A percentile compares a stretch with the other conserved stretches of the same genome.
These are phyloP conservation scores for Mucor sp. DNA, from an alignment of 371 early-diverging fungal species.

Conservation along the genomic window DNA sequence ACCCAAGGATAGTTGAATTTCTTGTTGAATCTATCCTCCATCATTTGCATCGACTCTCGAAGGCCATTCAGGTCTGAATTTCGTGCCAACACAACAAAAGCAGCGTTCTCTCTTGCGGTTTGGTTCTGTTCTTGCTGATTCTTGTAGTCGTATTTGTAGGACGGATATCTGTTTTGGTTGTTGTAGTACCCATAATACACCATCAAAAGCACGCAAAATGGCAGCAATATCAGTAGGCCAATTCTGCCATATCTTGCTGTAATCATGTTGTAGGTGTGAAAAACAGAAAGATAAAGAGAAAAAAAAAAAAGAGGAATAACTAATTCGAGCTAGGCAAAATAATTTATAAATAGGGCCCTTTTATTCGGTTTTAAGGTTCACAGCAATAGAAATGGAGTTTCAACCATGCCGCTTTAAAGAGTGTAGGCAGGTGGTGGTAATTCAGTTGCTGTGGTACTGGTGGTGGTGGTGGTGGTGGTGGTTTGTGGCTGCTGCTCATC, in stretches of 20 bases:
- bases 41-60: slow-evolving; percentile 59
- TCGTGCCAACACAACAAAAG: slow-evolving; percentile 60
- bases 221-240: slow-evolving; percentile 18
- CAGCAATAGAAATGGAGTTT: not conserved
- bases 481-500: not conserved
- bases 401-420: not conserved
- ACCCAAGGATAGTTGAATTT: slow-evolving; percentile 81
- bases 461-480: not conserved
- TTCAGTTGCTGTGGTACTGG: not conserved
- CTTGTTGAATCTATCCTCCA: slow-evolving; percentile 77
- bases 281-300: not conserved
- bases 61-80: slow-evolving; percentile 75
- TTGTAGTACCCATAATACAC: slow-evolving; percentile 16
- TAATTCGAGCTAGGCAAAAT: not conserved
- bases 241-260: slow-evolving; percentile 25
- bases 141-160: slow-evolving; percentile 22
- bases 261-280: slow-evolving; percentile 14
- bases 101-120: slow-evolving; percentile 53
- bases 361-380: not conserved
- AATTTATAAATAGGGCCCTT: not conserved
- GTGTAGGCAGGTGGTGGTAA: slow-evolving; percentile 31
- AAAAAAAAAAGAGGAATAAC: not conserved
- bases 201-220: slow-evolving; percentile 19
- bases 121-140: not conserved
- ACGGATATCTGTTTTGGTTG: not conserved